Evolutionary conservation across 108 stramenopile species (phyloP).

Genomic region (Cyclotella distinguenda): DNA sequence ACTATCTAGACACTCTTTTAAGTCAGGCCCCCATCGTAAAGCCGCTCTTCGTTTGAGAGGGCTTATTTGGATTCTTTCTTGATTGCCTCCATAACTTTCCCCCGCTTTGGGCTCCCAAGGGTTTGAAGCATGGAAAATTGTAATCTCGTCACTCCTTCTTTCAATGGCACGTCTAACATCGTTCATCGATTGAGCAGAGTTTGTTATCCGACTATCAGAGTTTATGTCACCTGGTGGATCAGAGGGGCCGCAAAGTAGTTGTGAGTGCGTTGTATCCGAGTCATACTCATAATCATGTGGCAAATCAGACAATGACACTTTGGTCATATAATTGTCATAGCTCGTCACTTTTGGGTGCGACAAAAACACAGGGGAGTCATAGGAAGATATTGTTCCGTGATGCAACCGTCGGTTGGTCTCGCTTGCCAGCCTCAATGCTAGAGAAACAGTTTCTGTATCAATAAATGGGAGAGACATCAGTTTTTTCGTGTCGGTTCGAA

Average conservation of each 20-base stretch:
- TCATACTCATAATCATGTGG: too few relatives aligned
- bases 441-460: slow-evolving; percentile 31
- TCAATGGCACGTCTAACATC: slow-evolving; percentile 13
- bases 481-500: not conserved
- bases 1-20: slow-evolving; percentile 21
- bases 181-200: slow-evolving; percentile 4
- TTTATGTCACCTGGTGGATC: too few relatives aligned
- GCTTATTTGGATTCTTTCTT: too few relatives aligned
- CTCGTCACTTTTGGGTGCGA: not conserved
- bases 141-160: slow-evolving; percentile 21
- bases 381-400: slow-evolving; percentile 9
- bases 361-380: too few relatives aligned
- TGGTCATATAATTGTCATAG: not conserved
- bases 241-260: too few relatives aligned
- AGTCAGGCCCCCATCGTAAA: slow-evolving; percentile 36
- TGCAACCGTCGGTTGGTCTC: slow-evolving; percentile 41
- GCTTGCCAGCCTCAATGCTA: slow-evolving; percentile 41
- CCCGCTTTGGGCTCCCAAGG: not conserved
- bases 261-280: too few relatives aligned
- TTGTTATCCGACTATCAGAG: not conserved
- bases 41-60: slow-evolving; percentile 9
- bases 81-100: not conserved
- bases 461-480: slow-evolving; percentile 21
- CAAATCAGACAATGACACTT: not conserved
- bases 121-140: slow-evolving; percentile 30